phyloP scores from a whole-genome alignment of 331 rosid genomes.

The Cydonia oblonga region DNA sequence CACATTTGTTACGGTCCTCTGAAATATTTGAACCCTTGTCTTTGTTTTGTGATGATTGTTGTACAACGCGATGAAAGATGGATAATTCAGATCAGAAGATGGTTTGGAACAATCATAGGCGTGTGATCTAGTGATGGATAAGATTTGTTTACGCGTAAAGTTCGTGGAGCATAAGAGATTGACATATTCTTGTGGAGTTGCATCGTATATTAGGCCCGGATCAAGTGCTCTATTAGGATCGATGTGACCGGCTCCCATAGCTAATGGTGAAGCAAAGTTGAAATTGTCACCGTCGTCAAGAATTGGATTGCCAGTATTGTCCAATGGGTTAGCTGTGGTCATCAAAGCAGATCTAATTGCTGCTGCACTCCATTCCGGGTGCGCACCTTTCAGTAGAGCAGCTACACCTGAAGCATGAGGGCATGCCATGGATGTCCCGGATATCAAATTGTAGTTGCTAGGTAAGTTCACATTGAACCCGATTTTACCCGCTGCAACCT shows the following conservation, averaged over 20 bases:
- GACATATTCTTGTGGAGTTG: slow-evolving; percentile 38
- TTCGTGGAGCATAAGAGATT: slow-evolving; percentile 27
- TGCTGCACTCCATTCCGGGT: slow-evolving; percentile 42
- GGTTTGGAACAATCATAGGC: slow-evolving; percentile 15
- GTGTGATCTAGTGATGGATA: slow-evolving; percentile 23
- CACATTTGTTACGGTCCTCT: slow-evolving; percentile 40
- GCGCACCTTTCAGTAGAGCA: slow-evolving; percentile 34
- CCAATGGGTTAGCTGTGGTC: slow-evolving; percentile 42
- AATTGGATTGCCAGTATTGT: slow-evolving; percentile 32
- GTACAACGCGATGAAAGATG: slow-evolving; percentile 29
- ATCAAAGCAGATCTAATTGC: slow-evolving; percentile 41
- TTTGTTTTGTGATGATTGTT: slow-evolving; percentile 5
- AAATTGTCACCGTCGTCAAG: slow-evolving; percentile 13
- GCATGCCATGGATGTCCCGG: slow-evolving; percentile 56
- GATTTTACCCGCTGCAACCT: background rate
- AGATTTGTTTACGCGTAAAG: slow-evolving; percentile 25
- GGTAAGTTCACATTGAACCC: slow-evolving; percentile 14
- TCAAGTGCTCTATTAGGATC: slow-evolving; percentile 45
- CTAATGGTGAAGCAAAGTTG: slow-evolving; percentile 32
- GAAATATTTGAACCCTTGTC: slow-evolving; percentile 1
- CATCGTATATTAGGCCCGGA: slow-evolving; percentile 49
- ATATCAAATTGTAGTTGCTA: slow-evolving; percentile 19
- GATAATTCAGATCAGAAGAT: slow-evolving; percentile 40
- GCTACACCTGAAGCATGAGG: slow-evolving; percentile 51
- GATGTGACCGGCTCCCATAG: slow-evolving; percentile 46